phyloP scores from a whole-genome alignment of 495 filamentous ascomycete species.

The Penicillium waksmanii region DNA sequence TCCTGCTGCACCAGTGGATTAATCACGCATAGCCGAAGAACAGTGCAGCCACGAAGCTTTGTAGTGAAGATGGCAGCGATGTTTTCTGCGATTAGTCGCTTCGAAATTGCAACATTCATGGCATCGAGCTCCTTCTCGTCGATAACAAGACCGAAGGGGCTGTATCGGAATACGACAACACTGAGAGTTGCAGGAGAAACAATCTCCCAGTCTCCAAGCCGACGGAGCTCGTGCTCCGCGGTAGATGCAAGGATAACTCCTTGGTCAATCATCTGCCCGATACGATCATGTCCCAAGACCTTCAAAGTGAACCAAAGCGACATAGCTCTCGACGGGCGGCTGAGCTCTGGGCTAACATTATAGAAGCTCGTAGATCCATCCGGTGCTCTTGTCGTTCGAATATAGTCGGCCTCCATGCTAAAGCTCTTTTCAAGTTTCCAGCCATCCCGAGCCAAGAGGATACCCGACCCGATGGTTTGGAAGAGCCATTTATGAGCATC shows the following conservation, averaged over 20 bases:
- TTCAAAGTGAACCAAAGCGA: constrained; percentile 2
- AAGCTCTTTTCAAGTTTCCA: constrained; percentile 1
- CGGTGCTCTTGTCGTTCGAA: background rate
- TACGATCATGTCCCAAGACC: background rate
- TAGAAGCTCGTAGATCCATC: constrained; percentile 1
- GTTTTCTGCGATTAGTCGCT: background rate
- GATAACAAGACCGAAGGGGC: background rate
- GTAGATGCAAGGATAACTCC: background rate
- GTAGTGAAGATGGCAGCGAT: constrained; percentile 1
- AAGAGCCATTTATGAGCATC: constrained; percentile 3
- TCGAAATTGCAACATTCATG: background rate
- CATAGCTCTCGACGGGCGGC: background rate
- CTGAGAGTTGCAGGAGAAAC: background rate
- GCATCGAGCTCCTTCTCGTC: background rate
- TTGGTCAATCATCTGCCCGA: constrained; percentile 1
- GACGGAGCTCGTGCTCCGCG: background rate
- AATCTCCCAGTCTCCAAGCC: background rate
- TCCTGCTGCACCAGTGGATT: background rate
- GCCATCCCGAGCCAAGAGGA: background rate
- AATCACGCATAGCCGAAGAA: constrained; percentile 1
- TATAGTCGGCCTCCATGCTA: constrained; percentile 1
- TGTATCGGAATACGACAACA: background rate
- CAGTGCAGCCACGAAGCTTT: constrained; percentile 2
- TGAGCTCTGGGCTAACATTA: background rate
- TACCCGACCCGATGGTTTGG: background rate